Conservation (phyloP, 345 rosid species). For the Xanthoceras sorbifolium region DNA sequence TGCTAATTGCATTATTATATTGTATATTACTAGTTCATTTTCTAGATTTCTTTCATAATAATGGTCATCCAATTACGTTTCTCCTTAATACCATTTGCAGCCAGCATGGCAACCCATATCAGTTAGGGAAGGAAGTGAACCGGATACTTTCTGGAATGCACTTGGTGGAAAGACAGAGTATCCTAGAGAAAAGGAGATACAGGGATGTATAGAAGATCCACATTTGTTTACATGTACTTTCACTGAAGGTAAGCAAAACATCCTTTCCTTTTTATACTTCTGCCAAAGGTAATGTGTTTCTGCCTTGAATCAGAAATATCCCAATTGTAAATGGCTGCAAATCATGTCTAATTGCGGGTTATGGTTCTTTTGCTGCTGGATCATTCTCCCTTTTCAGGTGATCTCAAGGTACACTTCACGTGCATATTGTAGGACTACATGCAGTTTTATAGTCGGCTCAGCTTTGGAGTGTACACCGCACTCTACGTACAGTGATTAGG, state of each 20-base stretch:
- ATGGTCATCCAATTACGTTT: not conserved
- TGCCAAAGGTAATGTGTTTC: slow-evolving; percentile 40
- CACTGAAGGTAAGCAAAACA: slow-evolving; percentile 51
- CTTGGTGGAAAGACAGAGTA: slow-evolving; percentile 83
- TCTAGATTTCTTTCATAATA: not conserved
- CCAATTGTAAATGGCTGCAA: slow-evolving; percentile 39
- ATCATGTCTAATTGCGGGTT: slow-evolving; percentile 45
- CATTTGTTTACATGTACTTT: slow-evolving; percentile 50
- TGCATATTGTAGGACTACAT: slow-evolving; percentile 13
- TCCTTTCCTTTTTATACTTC: slow-evolving; percentile 30
- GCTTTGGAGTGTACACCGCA: not conserved
- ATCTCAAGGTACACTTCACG: slow-evolving; percentile 63
- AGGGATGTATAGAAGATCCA: slow-evolving; percentile 60
- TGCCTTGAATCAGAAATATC: slow-evolving; percentile 50
- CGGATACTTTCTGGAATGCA: slow-evolving; percentile 73
- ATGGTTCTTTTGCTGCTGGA: slow-evolving; percentile 46
- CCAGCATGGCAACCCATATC: slow-evolving; percentile 70
- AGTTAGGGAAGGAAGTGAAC: slow-evolving; percentile 81
- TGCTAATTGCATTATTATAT: slow-evolving; percentile 5
- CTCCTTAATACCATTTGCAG: slow-evolving; percentile 43
- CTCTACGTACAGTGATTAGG: not conserved
- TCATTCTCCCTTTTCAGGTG: slow-evolving; percentile 56
- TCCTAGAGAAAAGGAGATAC: slow-evolving; percentile 59
- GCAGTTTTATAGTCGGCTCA: slow-evolving; percentile 12
- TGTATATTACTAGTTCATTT: not conserved